A percentile compares a stretch with the other conserved stretches of the same genome.
Evolutionary conservation across 1,284 basidiomycete species (phyloP).

Genomic region (Cryptococcus amylolentus): DNA sequence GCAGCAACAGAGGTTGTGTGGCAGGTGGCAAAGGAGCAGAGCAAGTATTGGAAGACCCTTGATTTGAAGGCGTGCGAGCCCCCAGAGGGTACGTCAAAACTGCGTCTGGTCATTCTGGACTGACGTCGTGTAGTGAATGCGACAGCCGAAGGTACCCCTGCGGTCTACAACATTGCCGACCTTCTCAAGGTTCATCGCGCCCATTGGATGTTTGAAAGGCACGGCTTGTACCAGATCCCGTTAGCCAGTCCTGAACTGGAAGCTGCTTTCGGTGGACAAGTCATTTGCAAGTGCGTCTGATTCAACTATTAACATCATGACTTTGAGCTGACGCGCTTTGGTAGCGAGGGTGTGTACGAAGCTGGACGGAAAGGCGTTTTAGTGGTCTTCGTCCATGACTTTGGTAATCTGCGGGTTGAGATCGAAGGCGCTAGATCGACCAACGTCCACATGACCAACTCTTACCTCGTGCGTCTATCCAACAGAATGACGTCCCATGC

Average conservation of each 20-base stretch:
- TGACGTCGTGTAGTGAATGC: slow-evolving; percentile 6
- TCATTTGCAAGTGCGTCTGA: slow-evolving; percentile 72
- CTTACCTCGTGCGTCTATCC: slow-evolving; percentile 63
- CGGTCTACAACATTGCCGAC: slow-evolving; percentile 47
- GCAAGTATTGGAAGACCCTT: slow-evolving; percentile 84
- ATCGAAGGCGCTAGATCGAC: slow-evolving; percentile 67
- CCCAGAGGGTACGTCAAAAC: slow-evolving; percentile 48
- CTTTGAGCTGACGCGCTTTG: neutral
- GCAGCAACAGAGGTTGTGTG: slow-evolving; percentile 80
- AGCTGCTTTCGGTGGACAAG: slow-evolving; percentile 68
- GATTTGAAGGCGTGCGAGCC: slow-evolving; percentile 74
- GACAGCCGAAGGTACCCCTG: slow-evolving; percentile 6
- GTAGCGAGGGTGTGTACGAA: slow-evolving; percentile 53
- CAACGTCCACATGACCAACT: slow-evolving; percentile 70
- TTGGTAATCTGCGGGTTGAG: slow-evolving; percentile 80
- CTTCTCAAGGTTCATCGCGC: slow-evolving; percentile 79
- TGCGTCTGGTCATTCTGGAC: neutral
- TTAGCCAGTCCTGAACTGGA: slow-evolving; percentile 64
- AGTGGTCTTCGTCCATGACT: slow-evolving; percentile 66
- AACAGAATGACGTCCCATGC: neutral
- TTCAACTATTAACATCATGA: neutral
- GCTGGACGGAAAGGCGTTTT: slow-evolving; percentile 55
- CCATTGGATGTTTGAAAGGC: slow-evolving; percentile 66
- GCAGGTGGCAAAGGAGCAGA: slow-evolving; percentile 79
- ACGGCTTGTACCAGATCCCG: slow-evolving; percentile 75